Evolutionary conservation across 805 yeast species (phyloP).

Genomic region (Yarrowia deformans): DNA sequence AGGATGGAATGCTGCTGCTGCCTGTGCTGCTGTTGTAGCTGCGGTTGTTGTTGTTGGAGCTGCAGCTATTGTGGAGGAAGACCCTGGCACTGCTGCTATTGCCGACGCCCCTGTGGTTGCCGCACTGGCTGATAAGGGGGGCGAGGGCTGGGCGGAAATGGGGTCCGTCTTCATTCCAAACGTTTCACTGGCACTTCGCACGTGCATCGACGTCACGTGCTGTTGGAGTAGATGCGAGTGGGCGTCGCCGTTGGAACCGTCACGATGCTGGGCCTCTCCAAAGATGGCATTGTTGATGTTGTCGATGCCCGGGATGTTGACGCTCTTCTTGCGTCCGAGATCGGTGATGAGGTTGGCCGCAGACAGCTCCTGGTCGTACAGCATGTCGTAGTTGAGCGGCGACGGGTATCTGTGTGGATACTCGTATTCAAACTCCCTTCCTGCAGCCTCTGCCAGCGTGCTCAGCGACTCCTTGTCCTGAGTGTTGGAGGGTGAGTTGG

Average conservation of each 20-base stretch:
- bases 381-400: constrained; percentile 27
- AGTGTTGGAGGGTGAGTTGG: constrained; percentile 6
- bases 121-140: constrained; percentile 41
- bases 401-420: constrained; percentile 29
- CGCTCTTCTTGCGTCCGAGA: constrained; percentile 26
- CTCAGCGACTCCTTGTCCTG: constrained; percentile 33
- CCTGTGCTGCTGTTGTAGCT: constrained; percentile 20
- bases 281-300: constrained; percentile 33
- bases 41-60: neutral
- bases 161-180: constrained; percentile 25
- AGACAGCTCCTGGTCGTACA: constrained; percentile 37
- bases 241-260: constrained; percentile 8
- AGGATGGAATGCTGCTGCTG: constrained; percentile 18
- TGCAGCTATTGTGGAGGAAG: no score
- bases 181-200: constrained; percentile 17
- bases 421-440: constrained; percentile 34
- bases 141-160: constrained; percentile 32
- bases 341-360: constrained; percentile 35
- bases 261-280: constrained; percentile 26
- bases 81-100: neutral
- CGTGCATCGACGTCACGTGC: constrained; percentile 29
- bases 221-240: neutral
- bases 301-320: constrained; percentile 33
- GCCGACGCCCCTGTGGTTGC: constrained; percentile 38
- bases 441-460: constrained; percentile 33